Evolutionary conservation across 345 rosid genomes (phyloP), one percentile per base, ranked within the genome.

Genomic region (Citrus unshiu): DNA sequence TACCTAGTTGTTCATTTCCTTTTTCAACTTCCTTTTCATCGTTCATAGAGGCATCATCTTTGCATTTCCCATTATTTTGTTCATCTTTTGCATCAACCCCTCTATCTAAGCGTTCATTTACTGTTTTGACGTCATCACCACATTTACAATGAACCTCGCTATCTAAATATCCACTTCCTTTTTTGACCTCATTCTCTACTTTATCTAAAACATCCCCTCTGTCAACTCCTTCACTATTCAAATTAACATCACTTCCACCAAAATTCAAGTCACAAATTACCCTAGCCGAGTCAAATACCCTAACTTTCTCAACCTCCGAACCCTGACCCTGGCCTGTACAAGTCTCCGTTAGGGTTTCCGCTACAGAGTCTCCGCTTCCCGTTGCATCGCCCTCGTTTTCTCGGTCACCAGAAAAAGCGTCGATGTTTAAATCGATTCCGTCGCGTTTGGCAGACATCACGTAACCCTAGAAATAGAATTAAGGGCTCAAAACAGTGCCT

Each of bases 341-440:
- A 63, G 72, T 32, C 27, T 64, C 76, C 34, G 12, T n/a, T 84
- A 82, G 81, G 81, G 83, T 79, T 83, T 81, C 57, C 0, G 69
- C 51, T 35, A 32, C 74, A 74, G 70, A 76, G 29, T 27, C 62
- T 3, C 37, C 76, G 10, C 16, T 39, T 62, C 27, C 16, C 34
- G 19, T 66, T 6, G n/a, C 39, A 35, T 56, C 13, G 57, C 22
- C 83, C 46, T 63, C 82, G 54, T 77, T 81, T 71, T 70, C 86
- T 64, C 56, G 73, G 43, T 81, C 86, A 59, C 64, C 32, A 35
- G 57, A 25, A 78, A 70, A 75, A 30, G 82, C 87, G 34, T 83
- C 88, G n/a, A 83, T 77, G 68, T 84, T 86, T 25, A 89, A 81
- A 73, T 88, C 85, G 73, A 86, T 86, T 62, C 37, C 78, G 29